Percentiles rank a stretch among this genome's conserved stretches.
Conservation (phyloP, 2,329 filamentous ascomycete genomes). For the Diaporthe helianthi region DNA sequence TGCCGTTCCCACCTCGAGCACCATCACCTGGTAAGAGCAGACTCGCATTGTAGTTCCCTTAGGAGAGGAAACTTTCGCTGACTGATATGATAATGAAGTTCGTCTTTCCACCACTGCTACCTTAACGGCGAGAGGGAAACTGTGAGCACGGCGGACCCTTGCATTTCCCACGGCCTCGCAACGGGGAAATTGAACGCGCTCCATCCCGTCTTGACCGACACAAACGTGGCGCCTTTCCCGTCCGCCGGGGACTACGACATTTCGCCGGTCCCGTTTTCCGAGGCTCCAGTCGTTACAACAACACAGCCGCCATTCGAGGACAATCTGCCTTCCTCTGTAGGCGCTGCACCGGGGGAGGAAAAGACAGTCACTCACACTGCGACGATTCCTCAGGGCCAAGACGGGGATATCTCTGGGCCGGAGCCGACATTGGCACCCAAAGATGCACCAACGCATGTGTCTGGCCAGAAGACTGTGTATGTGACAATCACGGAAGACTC, state of each 20-base stretch:
- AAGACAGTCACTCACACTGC: neutral
- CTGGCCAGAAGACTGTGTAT: slow-evolving; percentile 1
- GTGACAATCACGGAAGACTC: neutral
- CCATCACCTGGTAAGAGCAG: neutral
- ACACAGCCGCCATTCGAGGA: neutral
- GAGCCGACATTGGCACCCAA: neutral
- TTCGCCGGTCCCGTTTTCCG: neutral
- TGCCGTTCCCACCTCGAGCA: neutral
- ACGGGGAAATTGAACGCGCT: neutral
- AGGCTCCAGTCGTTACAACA: too few species aligned
- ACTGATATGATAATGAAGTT: neutral
- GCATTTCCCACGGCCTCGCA: neutral
- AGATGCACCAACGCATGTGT: neutral
- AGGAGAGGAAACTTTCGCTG: neutral
- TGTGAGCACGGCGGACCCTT: neutral
- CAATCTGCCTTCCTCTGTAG: neutral
- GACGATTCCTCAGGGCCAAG: neutral
- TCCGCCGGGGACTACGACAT: neutral
- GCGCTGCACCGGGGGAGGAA: neutral
- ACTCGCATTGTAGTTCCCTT: neutral
- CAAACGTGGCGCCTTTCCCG: neutral
- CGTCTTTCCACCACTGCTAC: neutral
- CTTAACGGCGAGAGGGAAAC: neutral
- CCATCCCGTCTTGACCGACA: neutral
- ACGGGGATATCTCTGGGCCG: neutral